Evolutionary conservation across 75 land plant species (phyloP), one percentile per base, ranked within the genome.

Genomic region (Adiantum capillusveneris): DNA sequence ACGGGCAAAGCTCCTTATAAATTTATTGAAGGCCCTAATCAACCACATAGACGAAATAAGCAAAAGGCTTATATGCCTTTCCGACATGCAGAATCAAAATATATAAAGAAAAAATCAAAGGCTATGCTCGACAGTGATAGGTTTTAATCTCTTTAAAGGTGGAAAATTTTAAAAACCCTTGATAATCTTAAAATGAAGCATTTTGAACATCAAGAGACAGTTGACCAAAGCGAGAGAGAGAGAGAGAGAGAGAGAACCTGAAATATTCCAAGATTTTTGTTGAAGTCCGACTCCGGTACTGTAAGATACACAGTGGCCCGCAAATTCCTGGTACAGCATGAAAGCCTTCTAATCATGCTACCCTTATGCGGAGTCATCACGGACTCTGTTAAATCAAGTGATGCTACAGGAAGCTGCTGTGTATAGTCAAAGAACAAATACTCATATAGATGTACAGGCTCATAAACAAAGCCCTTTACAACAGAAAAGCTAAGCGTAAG

Each of bases 281-380:
- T 46, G 50, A 46, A 46, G 50, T 17, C 50, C 6, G 50, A 46
- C 50, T 46, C 50, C 14, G 50, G 50, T 21, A 46, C 22, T 46
- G 50, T 46, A 46, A 46, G 50, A 21, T 18, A 46, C 5, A 46
- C 50, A n/a, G 50, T 46, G 17, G 50, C 50, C 5, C 14, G 50
- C 2, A 46, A 46, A n/a, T 14, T 6, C 14, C 13, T 46, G 50
- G 50, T 46, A 14, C 12, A 14, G 12, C 18, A 6, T 17, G 50
- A 17, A 3, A 46, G 22, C 14, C 50, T 21, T 46, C 17, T 46
- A 3, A 46, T 2, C 5, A 46, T 6, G 14, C 5, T 17, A 18
- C 22, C 50, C 22, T 2, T 46, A 18, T n/a, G 2, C 6, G 50
- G 22, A 46, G 5, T 6, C 50, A 46, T 46, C 22, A n/a, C 22